These are phyloP conservation scores for Fusarium dlaminii DNA, from an alignment of 2,329 filamentous ascomycete genomes.

Conservation along the genomic window DNA sequence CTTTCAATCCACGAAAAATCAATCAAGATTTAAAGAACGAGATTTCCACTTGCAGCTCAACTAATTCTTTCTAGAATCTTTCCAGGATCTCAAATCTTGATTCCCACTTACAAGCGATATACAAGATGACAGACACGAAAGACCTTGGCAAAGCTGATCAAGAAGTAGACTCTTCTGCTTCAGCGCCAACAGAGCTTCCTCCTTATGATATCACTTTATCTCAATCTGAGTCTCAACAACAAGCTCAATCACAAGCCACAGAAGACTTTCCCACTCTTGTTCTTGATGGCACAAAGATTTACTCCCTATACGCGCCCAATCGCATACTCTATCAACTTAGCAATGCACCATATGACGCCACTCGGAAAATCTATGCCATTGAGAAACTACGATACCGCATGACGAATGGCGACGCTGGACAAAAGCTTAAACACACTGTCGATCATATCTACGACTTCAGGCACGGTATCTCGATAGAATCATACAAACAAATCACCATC, in stretches of 20 bases:
- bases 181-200: not conserved
- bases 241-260: not conserved
- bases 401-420: constrained; percentile 7
- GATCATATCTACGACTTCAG: constrained; percentile 46
- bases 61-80: not conserved
- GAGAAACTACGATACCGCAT: constrained; percentile 43
- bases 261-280: constrained; percentile 33
- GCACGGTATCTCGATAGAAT: constrained; percentile 13
- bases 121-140: not conserved
- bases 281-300: constrained; percentile 35
- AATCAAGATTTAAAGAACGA: not conserved
- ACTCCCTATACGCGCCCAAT: constrained; percentile 26
- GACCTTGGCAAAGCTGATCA: not conserved
- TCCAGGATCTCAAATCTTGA: not conserved
- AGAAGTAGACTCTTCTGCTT: not conserved
- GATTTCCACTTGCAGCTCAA: fast-evolving
- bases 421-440: constrained; percentile 28
- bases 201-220: constrained; percentile 6
- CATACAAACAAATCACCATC: constrained; percentile 3
- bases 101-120: not conserved
- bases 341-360: constrained; percentile 34
- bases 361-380: constrained; percentile 30
- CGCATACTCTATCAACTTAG: constrained; percentile 41
- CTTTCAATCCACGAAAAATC: not conserved
- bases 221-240: not conserved